A percentile compares a stretch with the other conserved stretches of the same genome.
These are phyloP conservation scores for Coniosporium tulheliwenetii DNA, from an alignment of 2,329 filamentous ascomycete species.

Conservation along the genomic window DNA sequence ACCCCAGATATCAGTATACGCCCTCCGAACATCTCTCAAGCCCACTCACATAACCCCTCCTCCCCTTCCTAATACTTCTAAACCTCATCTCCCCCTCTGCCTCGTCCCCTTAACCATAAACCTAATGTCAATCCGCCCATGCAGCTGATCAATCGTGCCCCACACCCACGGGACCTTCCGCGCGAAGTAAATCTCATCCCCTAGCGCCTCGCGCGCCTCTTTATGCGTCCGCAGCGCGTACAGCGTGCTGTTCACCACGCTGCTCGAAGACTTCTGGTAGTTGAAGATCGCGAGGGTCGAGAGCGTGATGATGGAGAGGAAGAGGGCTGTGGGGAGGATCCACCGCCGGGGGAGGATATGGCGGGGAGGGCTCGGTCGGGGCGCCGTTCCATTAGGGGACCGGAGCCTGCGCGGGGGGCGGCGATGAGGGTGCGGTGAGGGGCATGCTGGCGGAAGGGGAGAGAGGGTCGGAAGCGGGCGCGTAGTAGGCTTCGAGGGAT, in stretches of 20 bases:
- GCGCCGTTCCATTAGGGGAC: constrained; percentile 35
- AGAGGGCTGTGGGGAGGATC: constrained; percentile 60
- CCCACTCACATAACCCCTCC: constrained; percentile 41
- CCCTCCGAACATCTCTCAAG: neutral
- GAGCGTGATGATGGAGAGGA: constrained; percentile 53
- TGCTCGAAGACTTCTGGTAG: constrained; percentile 89
- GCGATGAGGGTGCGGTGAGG: constrained; percentile 28
- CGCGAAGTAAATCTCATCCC: constrained; percentile 47
- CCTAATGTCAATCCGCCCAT: constrained; percentile 73
- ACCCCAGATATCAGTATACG: neutral
- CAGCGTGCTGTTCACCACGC: constrained; percentile 66
- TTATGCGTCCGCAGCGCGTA: constrained; percentile 79
- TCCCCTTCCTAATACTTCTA: constrained; percentile 53
- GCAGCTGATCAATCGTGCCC: constrained; percentile 77
- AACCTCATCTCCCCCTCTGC: constrained; percentile 59
- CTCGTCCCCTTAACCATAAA: constrained; percentile 77
- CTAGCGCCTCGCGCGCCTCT: constrained; percentile 59
- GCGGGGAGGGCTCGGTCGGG: constrained; percentile 36
- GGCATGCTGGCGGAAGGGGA: no score
- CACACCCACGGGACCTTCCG: constrained; percentile 31
- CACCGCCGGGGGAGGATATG: constrained; percentile 17
- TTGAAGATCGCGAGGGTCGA: constrained; percentile 89
- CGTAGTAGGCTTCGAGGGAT: neutral
- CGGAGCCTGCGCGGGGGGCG: constrained; percentile 32
- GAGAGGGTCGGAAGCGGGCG: neutral